Conservation (phyloP, 345 rosid genomes). For the Nephelium lappaceum region DNA sequence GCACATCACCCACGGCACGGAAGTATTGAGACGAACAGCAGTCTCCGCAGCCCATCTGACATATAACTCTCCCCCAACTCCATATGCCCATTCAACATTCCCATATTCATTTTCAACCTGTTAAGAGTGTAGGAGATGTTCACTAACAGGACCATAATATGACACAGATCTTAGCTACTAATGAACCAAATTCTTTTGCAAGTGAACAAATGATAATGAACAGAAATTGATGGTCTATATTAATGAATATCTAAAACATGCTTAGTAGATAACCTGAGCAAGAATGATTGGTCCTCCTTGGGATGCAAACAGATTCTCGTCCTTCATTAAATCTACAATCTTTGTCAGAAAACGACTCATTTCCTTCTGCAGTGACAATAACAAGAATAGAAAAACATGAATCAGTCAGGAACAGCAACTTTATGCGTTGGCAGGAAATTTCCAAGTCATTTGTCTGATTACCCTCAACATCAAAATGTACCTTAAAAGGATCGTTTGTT, state of each 20-base stretch:
- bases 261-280: constrained; percentile 47
- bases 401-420: background rate
- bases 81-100: constrained; percentile 59
- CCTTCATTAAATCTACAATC: constrained; percentile 57
- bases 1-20: constrained; percentile 81
- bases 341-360: constrained; percentile 55
- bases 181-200: background rate
- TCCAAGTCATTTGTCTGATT: background rate
- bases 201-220: no score
- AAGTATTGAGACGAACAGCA: constrained; percentile 57
- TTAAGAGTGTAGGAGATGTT: constrained; percentile 1
- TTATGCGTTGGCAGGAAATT: background rate
- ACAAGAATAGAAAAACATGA: background rate
- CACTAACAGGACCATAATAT: background rate
- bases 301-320: constrained; percentile 60
- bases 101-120: constrained; percentile 76
- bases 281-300: constrained; percentile 79
- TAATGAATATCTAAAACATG: background rate
- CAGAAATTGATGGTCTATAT: background rate
- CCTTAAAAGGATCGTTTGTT: constrained; percentile 52
- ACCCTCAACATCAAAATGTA: constrained; percentile 19
- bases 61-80: constrained; percentile 49
- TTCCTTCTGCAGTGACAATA: constrained; percentile 38
- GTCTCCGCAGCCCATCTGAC: constrained; percentile 70
- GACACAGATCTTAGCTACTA: background rate